Base-by-base conservation (phyloP, 345 rosid genomes). In the Abelmoschus esculentus region DNA sequence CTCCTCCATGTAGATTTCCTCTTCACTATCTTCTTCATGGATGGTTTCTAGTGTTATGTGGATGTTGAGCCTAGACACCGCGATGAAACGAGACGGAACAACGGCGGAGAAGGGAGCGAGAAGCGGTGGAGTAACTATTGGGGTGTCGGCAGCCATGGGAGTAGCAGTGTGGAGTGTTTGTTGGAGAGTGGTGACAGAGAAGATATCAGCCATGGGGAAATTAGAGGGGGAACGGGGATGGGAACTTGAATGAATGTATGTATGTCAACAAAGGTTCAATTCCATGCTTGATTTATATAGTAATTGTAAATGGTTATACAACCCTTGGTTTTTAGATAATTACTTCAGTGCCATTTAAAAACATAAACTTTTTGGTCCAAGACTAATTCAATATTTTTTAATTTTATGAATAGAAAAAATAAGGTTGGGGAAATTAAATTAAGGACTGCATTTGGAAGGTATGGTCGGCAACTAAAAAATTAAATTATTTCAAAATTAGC, bases 1-100 rank as follows among this genome's bases (percentile, higher is more conserved):
- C 3, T 47, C 73, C 40, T 38, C 73, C 49, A 26, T 9, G 71
- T 9, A n/a, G 13, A 22, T 22, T 36, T 68, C 76, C 34, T 47
- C 75, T 55, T 81, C 80, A 67, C 69, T 60, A 67, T 81, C 82
- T 73, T 78, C 84, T 72, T 78, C 81, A 6, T 59, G 50, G 32
- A 82, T 82, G 22, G 85, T 79, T 36, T 72, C 85, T 42, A 78
- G 44, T 47, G 73, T 66, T 59, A 47, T 6, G 31, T 26, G 49
- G 49, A 71, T 52, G 26, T 40, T 70, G 53, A 76, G 44, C 73
- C 67, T 69, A 19, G 72, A 56, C 56, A 71, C 19, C 12, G 53
- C 5, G 2, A 69, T 26, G 8, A 74, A 65, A 14, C 26, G 76
- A 34, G 77, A 15, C 3, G 80, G 82, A 11, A 76, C 77, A 31